Evolutionary conservation across 306 rosid genomes (phyloP).

Genomic region (Lithocarpus polystachyus): DNA sequence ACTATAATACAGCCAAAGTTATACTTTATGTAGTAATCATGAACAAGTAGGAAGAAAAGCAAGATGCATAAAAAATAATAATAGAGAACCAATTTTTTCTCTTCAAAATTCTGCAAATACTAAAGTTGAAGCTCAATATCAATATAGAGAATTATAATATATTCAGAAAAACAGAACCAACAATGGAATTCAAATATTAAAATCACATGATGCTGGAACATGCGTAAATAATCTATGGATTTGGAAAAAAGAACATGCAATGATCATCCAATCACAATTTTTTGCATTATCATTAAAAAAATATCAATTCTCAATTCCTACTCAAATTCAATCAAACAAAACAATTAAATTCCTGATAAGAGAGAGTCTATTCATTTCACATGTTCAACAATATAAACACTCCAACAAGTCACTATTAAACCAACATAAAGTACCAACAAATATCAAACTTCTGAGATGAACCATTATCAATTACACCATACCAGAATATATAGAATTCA

Average conservation of each 20-base stretch:
- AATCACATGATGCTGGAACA: constrained; percentile 1
- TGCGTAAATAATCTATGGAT: neutral
- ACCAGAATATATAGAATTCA: neutral
- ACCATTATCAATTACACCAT: neutral
- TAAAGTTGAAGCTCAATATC: neutral
- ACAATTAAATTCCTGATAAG: constrained; percentile 10
- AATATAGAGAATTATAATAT: neutral
- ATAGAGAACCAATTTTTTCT: neutral
- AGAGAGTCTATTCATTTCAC: neutral
- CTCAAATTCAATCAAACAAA: constrained; percentile 1
- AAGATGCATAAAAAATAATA: neutral
- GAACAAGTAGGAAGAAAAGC: no score
- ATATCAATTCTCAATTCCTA: constrained; percentile 10
- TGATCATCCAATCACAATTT: neutral
- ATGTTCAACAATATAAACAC: no score
- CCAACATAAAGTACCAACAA: neutral
- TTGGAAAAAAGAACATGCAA: constrained; percentile 11
- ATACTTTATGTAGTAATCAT: neutral
- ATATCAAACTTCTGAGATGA: neutral
- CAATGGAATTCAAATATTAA: constrained; percentile 4
- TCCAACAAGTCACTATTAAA: neutral
- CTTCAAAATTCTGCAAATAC: neutral
- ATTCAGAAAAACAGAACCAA: neutral
- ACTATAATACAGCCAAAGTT: neutral
- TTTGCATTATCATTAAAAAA: neutral